Evolutionary conservation across 176 grass and related monocot genomes (phyloP), one percentile per base, ranked within the genome.

Genomic region (Eragrostis nindensis): DNA sequence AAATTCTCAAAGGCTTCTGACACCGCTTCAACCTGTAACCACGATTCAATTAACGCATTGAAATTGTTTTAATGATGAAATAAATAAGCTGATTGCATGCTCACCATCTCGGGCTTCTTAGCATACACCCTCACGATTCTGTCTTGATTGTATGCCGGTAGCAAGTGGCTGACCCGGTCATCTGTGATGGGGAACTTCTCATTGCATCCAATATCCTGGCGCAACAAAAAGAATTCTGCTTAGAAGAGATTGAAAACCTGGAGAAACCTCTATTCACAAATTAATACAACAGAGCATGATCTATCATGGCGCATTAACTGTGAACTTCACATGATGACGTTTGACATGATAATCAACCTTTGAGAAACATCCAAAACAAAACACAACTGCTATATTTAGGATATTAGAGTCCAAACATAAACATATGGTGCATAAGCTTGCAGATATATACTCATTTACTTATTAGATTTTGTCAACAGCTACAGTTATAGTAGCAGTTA

Each of bases 1-100:
- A 98, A 80, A 61, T 98, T 98, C 74, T 98, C 95, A 55, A 98
- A 98, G 19, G 95, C 95, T 82, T 89, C 83, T 21, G 95, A 91
- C 54, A 98, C 73, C 0, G 88, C 92, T 47, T 93, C 90, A 8
- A 98, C 92, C 92, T 98, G 78, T 36, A 52, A 53, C 73, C 54
- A 78, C 39, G 11, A 43, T 61, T 66, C 60, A 38, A 64, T 66
- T 36, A 81, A 59, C 46, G 14, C 36, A 27, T 41, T 0, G 21
- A 82, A 76, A 76, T 38, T 15, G 8, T 29, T 32, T 27, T 40
- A 74, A 57, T 7, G 14, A 69, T 66, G 13, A 6, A 24, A 50
- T 8, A 74, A 18, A 45, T 13, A 39, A 62, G 21, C 55, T 57
- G 44, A 62, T 8, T 42, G 39, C 17, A n/a, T 63, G 81, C 32